Percentiles rank a stretch among this genome's conserved stretches.
Conservation (phyloP, 1,284 basidiomycete species). For the Butyriboletus appendiculatus region DNA sequence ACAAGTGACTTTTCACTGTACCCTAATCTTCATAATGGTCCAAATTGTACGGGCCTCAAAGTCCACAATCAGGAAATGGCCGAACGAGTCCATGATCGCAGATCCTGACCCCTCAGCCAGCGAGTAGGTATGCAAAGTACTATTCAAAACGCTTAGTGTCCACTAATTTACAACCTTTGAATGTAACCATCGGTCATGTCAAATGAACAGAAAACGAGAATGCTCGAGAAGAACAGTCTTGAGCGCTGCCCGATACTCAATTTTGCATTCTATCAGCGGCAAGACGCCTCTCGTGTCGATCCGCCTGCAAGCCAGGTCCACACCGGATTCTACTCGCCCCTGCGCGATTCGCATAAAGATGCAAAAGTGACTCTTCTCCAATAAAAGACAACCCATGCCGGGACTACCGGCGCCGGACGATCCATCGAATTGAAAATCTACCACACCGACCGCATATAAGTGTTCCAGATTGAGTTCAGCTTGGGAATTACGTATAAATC, state of each 20-base stretch:
- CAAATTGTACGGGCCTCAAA: no score
- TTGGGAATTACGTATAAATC: background rate
- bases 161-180: background rate
- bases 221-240: background rate
- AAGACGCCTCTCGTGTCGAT: background rate
- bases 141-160: background rate
- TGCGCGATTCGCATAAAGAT: background rate
- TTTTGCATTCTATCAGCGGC: background rate
- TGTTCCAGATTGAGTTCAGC: background rate
- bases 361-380: background rate
- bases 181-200: background rate
- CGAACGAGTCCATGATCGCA: no score
- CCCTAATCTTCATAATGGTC: no score
- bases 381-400: background rate
- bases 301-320: constrained; percentile 5
- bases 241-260: background rate
- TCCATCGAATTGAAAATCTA: background rate
- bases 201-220: background rate
- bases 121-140: background rate
- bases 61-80: no score
- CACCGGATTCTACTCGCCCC: background rate
- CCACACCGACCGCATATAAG: background rate
- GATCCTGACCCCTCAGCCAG: no score
- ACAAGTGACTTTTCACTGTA: no score
- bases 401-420: background rate